These are phyloP conservation scores for Cymbopogon flexuosus DNA, from an alignment of 202 grass and related monocot genomes.

Conservation along the genomic window DNA sequence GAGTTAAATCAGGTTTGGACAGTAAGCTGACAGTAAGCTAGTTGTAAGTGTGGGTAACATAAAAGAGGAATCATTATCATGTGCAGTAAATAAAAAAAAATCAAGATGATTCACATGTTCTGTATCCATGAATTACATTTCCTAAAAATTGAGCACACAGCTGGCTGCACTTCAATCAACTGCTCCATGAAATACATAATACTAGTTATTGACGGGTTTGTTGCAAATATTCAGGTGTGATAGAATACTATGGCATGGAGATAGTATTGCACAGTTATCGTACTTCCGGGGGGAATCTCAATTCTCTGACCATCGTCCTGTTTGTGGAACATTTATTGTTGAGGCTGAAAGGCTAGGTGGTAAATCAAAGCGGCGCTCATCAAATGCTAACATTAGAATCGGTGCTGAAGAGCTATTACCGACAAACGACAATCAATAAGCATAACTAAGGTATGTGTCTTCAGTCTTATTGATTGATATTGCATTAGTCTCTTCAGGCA, in stretches of 20 bases:
- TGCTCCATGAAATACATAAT: conserved; percentile 2
- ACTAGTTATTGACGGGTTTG: background rate
- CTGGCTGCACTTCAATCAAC: background rate
- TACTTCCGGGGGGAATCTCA: conserved; percentile 93
- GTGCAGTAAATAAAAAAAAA: background rate
- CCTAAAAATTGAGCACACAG: background rate
- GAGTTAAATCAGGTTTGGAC: background rate
- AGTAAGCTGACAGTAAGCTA: background rate
- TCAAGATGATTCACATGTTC: background rate
- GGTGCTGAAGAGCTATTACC: conserved; percentile 58
- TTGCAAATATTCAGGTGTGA: conserved; percentile 67
- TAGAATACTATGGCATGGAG: conserved; percentile 89
- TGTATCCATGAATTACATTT: background rate
- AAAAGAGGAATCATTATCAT: conserved; percentile 11
- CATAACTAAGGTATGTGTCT: conserved; percentile 30
- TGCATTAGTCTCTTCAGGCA: background rate
- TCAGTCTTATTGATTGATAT: conserved; percentile 23
- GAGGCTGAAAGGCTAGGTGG: conserved; percentile 50
- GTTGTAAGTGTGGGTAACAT: background rate
- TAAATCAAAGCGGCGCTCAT: conserved; percentile 47
- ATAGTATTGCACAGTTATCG: conserved; percentile 70
- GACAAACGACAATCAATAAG: background rate
- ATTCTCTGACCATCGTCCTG: conserved; percentile 94
- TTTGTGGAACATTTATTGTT: conserved; percentile 66
- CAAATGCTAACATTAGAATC: conserved; percentile 66